Evolutionary conservation across 495 filamentous ascomycete genomes (phyloP).

Genomic region (Aspergillus hancockii): DNA sequence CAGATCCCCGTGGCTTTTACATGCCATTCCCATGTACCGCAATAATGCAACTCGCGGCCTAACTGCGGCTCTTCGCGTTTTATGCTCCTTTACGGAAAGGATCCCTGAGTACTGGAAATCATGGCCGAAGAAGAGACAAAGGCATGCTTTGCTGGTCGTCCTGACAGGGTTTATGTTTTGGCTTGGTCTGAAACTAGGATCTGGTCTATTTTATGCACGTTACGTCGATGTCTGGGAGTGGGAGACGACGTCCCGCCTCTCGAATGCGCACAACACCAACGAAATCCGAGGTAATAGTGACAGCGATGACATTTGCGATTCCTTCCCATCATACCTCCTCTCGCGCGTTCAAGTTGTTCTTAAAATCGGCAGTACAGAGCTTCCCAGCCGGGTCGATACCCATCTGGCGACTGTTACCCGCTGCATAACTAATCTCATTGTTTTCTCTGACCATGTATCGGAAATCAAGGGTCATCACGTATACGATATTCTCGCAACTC

Average conservation of each 20-base stretch:
- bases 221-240: slow-evolving; percentile 10
- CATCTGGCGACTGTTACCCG: slow-evolving; percentile 36
- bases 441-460: slow-evolving; percentile 45
- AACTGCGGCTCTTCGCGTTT: no score
- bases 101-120: no score
- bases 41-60: no score
- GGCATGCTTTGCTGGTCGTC: no score
- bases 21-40: no score
- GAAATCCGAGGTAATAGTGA: neutral
- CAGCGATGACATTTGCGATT: slow-evolving; percentile 25
- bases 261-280: neutral
- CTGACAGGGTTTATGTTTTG: no score
- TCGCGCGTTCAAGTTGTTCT: slow-evolving; percentile 37
- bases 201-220: no score
- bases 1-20: no score
- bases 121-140: no score
- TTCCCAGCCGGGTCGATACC: slow-evolving; percentile 26
- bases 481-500: slow-evolving; percentile 41
- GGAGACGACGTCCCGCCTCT: slow-evolving; percentile 16
- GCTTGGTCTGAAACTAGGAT: no score
- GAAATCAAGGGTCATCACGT: slow-evolving; percentile 33
- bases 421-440: slow-evolving; percentile 42
- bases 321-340: slow-evolving; percentile 35
- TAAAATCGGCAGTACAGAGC: slow-evolving; percentile 39
- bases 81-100: no score